Base-by-base conservation (phyloP, 2,329 filamentous ascomycete species). In the Bretziella fagacearum region DNA sequence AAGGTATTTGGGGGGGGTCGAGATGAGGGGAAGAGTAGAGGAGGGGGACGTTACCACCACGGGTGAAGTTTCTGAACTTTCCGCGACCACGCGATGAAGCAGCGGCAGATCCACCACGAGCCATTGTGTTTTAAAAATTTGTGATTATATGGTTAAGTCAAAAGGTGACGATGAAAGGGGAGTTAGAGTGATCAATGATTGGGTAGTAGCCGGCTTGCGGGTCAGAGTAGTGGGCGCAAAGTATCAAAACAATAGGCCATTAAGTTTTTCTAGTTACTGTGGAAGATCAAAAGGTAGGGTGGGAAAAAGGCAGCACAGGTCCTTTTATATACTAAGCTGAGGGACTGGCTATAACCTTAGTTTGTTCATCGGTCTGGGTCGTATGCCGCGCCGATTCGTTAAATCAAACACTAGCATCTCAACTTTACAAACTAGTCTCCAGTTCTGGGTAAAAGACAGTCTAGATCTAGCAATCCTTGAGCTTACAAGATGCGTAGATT, bases 61-160 rank as follows among this genome's bases (percentile, higher is more conserved):
- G 75, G 56, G 84, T 86, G 55, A 81, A 85, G 70, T 95, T 96
- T 68, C 78, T 83, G 64, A 89, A 94, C 67, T 96, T 96, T 65
- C 87, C 85, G 57, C 82, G 82, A 56, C 84, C 86, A 60, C 85
- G 74, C 54, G 79, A 70, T 61, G 62, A 68, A 33, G 62, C 57
- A 53, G 67, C 68, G 36, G 69, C 63, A 50, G 60, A 60, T 52
- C 62, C 62, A 44, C 41, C 25, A 35, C 45, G 49, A 59, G 67
- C 61, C 71, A 75, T 71, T 44, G 56, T 65, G 57, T n/a, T 50
- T 33, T 33, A 4, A 33, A 33, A 17, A 40, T 23, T 37, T 48
- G 44, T 32, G 32, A 30, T 47, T 23, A 3, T n/a, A 18, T 22
- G 20, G 40, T 8, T 6, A 33, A 33, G 30, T 33, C 13, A 5